Base-by-base conservation (phyloP, 495 filamentous ascomycete species). In the Annulohypoxylon stygium region DNA sequence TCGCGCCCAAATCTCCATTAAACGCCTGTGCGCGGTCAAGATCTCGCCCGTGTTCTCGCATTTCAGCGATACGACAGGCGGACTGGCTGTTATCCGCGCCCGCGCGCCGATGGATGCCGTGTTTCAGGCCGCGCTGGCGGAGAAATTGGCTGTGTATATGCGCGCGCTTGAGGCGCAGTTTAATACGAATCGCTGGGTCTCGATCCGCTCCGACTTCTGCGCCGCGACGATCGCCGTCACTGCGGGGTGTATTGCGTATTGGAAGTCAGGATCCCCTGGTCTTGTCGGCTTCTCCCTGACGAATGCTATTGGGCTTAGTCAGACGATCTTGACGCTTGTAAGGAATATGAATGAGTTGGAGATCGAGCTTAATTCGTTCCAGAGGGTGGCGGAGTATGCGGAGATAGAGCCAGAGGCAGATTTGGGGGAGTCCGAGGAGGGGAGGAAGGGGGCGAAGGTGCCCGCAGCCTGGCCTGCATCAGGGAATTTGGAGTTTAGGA, bases 11-110 rank as follows among this genome's bases (percentile, higher is more conserved):
- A 75, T 97, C 20, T 93, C 95, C 74, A 93, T 93, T 34, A 88
- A 71, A 25, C 53, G 60, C 8, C 60, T 65, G 9, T 59, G 60
- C n/a, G 94, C 61, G 33, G 61, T 61, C 9, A 91, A 94, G 74
- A 84, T 91, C 47, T 94, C 91, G 75, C 93, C 93, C 2, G 80
- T 97, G 30, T 97, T 94, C 77, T 93, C 95, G 75, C 92, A 94
- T 75, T 95, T 97, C 71, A 91, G 93, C 48, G 82, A 71, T 9
- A 95, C 93, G 0, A 81, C 94, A 11, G 90, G 88, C 48, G 93
- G 93, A 48, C 90, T 94, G 66, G 90, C 92, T 12, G 95, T 93
- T 6, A 95, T 96, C 70, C 88, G 93, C 74, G 93, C 93, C 54
- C 83, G 92, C 18, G 91, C 94, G 72, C 94, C 94, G 74, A 88